Base-by-base conservation (phyloP, 2,329 filamentous ascomycete genomes). In the Cadophora gregata region DNA sequence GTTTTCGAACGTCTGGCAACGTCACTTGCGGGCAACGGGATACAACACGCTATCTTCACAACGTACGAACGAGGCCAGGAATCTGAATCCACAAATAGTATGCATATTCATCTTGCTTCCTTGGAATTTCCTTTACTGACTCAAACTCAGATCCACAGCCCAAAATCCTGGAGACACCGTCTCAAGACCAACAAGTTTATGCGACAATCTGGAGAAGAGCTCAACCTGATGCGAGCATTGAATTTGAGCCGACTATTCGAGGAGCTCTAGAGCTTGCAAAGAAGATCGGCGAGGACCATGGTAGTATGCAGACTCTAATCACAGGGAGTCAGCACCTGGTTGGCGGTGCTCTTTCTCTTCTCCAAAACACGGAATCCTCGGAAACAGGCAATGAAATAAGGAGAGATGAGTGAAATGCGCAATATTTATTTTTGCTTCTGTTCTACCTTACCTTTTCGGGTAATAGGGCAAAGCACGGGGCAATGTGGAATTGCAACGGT, bases 11-110 rank as follows among this genome's bases (percentile, higher is more conserved):
- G 59, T 29, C 42, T 65, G 19, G 64, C 64, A 36, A 25, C 21
- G n/a, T 59, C 64, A 29, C 61, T 65, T n/a, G 38, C 25, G 55
- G 45, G 59, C 31, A 48, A 58, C 3, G 31, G 29, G n/a, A 47
- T 62, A 25, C 42, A 62, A 50, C 31, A 65, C n/a, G 64, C 45
- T 29, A 65, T 65, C 21, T 65, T 65, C 59, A 62, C 64, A 19
- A 65, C 64, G 0, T 65, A 65, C 38, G 48, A 47, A 42, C 51
- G 16, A 33, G 29, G 59, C 50, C 27, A 62, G 25, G 59, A 65
- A 21, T 29, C 51, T 12, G 48, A 42, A 24, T 48, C 24, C 24
- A 53, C 42, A 50, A 24, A 59, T 19, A 65, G 50, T 59, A 56
- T 36, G 29, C 19, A 36, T 14, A 56, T 36, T 24, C 19, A 56